Conservation (phyloP, 257 asterid genomes). For the Apocynum venetum region DNA sequence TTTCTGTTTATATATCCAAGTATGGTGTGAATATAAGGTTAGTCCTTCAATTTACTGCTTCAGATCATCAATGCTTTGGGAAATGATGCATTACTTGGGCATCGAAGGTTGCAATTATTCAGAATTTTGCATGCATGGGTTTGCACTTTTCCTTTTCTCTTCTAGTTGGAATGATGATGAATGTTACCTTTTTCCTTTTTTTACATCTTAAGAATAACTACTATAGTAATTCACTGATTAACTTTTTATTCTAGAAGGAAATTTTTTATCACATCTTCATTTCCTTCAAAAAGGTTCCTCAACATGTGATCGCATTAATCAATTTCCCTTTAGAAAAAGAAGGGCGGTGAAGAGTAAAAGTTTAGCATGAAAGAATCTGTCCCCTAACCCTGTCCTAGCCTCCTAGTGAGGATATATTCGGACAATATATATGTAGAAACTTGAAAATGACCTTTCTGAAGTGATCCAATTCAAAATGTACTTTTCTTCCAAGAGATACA, state of each 20-base stretch:
- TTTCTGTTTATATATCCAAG: conserved; percentile 58
- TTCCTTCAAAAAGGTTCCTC: background rate
- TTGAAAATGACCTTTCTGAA: background rate
- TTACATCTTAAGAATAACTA: no score
- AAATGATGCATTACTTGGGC: no score
- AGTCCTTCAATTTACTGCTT: background rate
- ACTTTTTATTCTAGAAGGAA: no score
- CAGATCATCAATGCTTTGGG: no score
- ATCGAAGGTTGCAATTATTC: no score
- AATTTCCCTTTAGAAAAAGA: background rate
- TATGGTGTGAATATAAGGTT: conserved; percentile 79
- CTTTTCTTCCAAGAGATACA: background rate
- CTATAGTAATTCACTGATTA: no score
- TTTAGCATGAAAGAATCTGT: background rate
- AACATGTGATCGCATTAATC: background rate
- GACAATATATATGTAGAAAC: background rate
- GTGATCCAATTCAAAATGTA: background rate
- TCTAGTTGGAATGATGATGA: no score
- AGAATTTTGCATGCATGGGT: no score
- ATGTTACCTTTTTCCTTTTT: no score
- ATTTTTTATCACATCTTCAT: background rate
- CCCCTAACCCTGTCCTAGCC: background rate
- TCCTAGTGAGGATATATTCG: background rate
- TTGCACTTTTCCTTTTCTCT: no score
- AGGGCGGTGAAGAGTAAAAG: background rate